Evolutionary conservation across 1,284 basidiomycete species (phyloP).

Genomic region (Tremellales sp.): DNA sequence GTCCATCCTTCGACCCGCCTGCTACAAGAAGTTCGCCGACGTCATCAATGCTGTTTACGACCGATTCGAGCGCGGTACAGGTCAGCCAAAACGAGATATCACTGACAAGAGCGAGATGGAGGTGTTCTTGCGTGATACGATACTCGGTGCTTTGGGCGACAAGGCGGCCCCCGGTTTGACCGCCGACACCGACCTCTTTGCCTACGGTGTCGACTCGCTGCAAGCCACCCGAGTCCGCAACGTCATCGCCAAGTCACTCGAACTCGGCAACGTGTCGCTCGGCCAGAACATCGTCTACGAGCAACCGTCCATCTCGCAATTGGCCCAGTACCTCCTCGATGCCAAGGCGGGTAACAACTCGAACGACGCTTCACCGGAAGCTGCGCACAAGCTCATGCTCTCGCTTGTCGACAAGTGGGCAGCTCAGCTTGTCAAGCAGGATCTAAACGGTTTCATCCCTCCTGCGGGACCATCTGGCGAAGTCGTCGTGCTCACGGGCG

Average conservation of each 20-base stretch:
- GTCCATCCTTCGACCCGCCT: conserved; percentile 45
- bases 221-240: conserved; percentile 58
- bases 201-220: conserved; percentile 57
- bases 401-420: conserved; percentile 51
- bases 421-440: conserved; percentile 16
- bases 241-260: conserved; percentile 52
- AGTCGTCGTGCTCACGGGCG: conserved; percentile 54
- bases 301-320: conserved; percentile 37
- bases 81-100: conserved; percentile 44
- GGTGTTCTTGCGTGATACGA: conserved; percentile 46
- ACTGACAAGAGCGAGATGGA: conserved; percentile 42
- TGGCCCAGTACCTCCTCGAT: conserved; percentile 31
- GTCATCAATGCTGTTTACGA: conserved; percentile 54
- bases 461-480: conserved; percentile 11
- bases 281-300: conserved; percentile 52
- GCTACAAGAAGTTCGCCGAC: conserved; percentile 55
- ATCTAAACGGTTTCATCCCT: background rate
- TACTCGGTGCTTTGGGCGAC: conserved; percentile 45
- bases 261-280: conserved; percentile 44
- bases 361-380: conserved; percentile 6
- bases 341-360: conserved; percentile 24
- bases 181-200: conserved; percentile 37
- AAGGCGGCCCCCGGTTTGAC: conserved; percentile 30
- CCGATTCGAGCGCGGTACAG: conserved; percentile 51
- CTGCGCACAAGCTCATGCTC: conserved; percentile 48